A percentile compares a stretch with the other conserved stretches of the same genome.
These are phyloP conservation scores for Fusarium sp. DNA, from an alignment of 2,329 filamentous ascomycete species.

Conservation along the genomic window DNA sequence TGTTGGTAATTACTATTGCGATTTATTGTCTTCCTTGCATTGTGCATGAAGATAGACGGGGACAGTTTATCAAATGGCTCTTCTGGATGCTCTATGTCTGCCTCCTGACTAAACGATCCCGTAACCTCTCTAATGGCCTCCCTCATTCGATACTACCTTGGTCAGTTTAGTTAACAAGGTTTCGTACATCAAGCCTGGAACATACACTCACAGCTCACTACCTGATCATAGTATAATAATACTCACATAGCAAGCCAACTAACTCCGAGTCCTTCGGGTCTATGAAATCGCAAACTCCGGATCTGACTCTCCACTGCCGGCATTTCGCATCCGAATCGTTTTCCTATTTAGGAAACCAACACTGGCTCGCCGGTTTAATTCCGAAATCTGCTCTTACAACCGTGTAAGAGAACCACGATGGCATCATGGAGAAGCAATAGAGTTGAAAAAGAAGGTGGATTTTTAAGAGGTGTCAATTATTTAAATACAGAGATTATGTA, in stretches of 20 bases:
- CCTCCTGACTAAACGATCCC: not conserved
- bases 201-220: not conserved
- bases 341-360: constrained; percentile 35
- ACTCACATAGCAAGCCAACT: not conserved
- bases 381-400: constrained; percentile 8
- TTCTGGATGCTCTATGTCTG: not conserved
- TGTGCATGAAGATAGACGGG: not conserved
- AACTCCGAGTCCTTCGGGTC: not conserved
- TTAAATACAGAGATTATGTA: constrained; percentile 12
- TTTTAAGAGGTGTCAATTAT: not conserved
- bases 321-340: constrained; percentile 2
- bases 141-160: not conserved
- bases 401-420: constrained; percentile 5
- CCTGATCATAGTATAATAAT: not conserved
- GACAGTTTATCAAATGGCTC: too few species aligned
- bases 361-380: constrained; percentile 3
- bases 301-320: not conserved
- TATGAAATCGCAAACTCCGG: not conserved
- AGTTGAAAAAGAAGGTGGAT: not conserved
- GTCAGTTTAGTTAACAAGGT: not conserved
- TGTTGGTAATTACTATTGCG: not conserved
- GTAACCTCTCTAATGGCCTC: too few species aligned
- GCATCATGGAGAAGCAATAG: not conserved
- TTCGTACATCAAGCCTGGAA: not conserved
- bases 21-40: not conserved